These are phyloP conservation scores for Amyloporia xantha DNA, from an alignment of 768 basidiomycete genomes.

Conservation along the genomic window DNA sequence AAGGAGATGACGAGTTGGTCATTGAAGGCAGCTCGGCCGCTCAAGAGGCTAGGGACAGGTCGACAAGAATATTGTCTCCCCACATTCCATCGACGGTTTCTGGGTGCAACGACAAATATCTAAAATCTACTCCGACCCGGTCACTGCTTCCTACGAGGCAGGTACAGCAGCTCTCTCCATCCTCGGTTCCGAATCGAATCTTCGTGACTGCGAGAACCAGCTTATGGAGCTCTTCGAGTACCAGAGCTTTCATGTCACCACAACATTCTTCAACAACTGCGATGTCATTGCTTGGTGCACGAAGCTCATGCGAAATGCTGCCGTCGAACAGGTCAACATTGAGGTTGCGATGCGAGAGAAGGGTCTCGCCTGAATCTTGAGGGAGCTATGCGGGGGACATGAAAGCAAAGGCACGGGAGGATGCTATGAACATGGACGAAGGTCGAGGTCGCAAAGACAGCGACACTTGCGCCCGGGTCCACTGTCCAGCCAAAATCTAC, in stretches of 20 bases:
- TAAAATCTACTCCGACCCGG: conserved; percentile 87
- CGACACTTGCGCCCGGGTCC: conserved; percentile 82
- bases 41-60: conserved; percentile 40
- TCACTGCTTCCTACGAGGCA: conserved; percentile 90
- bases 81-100: conserved; percentile 92
- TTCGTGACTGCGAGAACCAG: conserved; percentile 92
- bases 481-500: conserved; percentile 78
- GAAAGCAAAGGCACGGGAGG: conserved; percentile 45
- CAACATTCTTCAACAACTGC: conserved; percentile 88
- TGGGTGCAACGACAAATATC: conserved; percentile 97
- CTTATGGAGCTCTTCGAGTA: conserved; percentile 97
- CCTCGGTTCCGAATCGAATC: conserved; percentile 78
- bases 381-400: conserved; percentile 82
- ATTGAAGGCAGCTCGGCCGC: conserved; percentile 56
- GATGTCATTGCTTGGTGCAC: conserved; percentile 98
- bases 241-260: conserved; percentile 83
- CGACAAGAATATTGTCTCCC: conserved; percentile 78
- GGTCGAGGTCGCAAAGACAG: conserved; percentile 63
- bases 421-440: conserved; percentile 80
- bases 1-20: conserved; percentile 65
- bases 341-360: conserved; percentile 99
- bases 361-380: conserved; percentile 91
- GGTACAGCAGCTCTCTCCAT: conserved; percentile 72
- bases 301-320: conserved; percentile 83
- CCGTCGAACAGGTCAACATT: conserved; percentile 84